Base-by-base conservation (phyloP, 257 asterid species). In the Prunella vulgaris region DNA sequence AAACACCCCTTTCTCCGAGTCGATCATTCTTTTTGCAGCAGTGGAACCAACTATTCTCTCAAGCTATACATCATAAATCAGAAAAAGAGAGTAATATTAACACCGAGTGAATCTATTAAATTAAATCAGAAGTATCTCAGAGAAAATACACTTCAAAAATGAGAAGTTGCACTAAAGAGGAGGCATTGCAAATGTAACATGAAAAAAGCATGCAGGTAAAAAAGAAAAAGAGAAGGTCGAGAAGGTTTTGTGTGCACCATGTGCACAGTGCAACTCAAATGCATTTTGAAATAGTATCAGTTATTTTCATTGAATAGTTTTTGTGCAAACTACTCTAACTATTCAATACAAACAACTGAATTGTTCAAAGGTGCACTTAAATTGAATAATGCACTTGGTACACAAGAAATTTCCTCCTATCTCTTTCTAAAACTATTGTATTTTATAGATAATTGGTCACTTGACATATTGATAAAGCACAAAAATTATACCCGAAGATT, bases 41-140 rank as follows among this genome's bases (percentile, higher is more conserved):
- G 86, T 44, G 27, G 96, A 81, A 18, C 97, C 96, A 68, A 90
- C 96, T 70, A 89, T 77, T 76, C 99, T 85, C 84, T 91, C 99
- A 28, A 94, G 93, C 99, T 94, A 81, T 17, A 63, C 38, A 48
- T 71, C 17, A n/a, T 18, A 70, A 17, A 13, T 10, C 24, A 21
- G 61, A 60, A 64, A 61, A 21, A 35, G 42, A 63, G 3, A 46
- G 30, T 1, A 21, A 46, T 54, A 21, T 14, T 46, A 58, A 49
- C 12, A 9, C 10, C 33, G 5, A 24, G 60, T 24, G 8, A 58
- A 37, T 15, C 0, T 22, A 35, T 15, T 18, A 12, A 42, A 42
- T 18, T 12, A 52, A 53, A 2, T 5, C 15, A 10, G 2, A 38
- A 27, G 14, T 13, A 51, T 38, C 30, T 57, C 17, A 15, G 13